These are phyloP conservation scores for Streptanthus diversifolius DNA, from an alignment of 345 rosid species.

Conservation along the genomic window DNA sequence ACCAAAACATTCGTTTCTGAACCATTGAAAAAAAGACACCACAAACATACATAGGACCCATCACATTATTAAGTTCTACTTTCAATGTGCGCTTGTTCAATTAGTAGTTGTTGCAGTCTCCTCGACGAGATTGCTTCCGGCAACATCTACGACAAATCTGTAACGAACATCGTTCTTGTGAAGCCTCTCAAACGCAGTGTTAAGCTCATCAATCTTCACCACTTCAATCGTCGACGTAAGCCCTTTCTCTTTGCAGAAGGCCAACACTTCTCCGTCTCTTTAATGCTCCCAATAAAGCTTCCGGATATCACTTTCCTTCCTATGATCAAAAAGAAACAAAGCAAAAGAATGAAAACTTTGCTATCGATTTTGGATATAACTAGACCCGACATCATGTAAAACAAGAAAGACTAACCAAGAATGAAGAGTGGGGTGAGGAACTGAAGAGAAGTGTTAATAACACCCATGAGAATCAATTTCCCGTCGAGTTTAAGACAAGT, in stretches of 20 bases:
- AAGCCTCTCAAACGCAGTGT: slow-evolving; percentile 55
- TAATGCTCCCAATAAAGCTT: slow-evolving; percentile 56
- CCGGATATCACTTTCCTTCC: slow-evolving; percentile 60
- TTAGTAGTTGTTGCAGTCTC: slow-evolving; percentile 16
- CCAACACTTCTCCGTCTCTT: slow-evolving; percentile 51
- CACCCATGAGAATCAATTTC: slow-evolving; percentile 45
- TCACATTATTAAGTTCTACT: background rate
- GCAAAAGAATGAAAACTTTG: background rate
- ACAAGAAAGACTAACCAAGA: slow-evolving; percentile 24
- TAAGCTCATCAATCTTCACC: slow-evolving; percentile 52
- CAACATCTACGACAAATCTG: slow-evolving; percentile 59
- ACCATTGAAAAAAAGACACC: background rate
- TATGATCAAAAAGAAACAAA: background rate
- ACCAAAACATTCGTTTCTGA: slow-evolving; percentile 1
- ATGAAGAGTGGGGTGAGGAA: slow-evolving; percentile 34
- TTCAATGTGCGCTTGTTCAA: background rate
- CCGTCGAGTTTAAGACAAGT: slow-evolving; percentile 47
- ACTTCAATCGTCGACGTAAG: slow-evolving; percentile 51
- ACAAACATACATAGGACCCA: slow-evolving; percentile 4
- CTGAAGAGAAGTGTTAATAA: slow-evolving; percentile 39
- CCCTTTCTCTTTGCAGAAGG: slow-evolving; percentile 52
- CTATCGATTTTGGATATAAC: background rate
- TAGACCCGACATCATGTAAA: background rate
- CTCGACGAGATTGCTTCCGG: slow-evolving; percentile 46
- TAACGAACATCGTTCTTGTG: slow-evolving; percentile 61